Conservation (phyloP, 805 yeast species). For the Hanseniaspora jakobsenii region DNA sequence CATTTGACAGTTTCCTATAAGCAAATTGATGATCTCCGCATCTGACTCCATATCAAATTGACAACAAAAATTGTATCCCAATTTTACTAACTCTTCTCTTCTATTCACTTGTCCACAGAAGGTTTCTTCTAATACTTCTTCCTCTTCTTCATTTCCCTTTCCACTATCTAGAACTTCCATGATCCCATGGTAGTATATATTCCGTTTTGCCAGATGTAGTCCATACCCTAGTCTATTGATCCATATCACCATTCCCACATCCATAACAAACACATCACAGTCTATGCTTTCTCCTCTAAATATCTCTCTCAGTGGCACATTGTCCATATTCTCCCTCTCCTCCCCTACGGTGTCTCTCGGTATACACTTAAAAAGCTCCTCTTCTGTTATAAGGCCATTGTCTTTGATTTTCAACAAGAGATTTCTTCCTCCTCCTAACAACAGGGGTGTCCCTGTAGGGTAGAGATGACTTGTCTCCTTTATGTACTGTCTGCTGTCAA, state of each 20-base stretch:
- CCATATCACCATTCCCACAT: constrained; percentile 32
- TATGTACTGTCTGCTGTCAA: no score
- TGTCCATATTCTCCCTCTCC: no score
- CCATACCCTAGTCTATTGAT: constrained; percentile 29
- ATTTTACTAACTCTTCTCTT: no score
- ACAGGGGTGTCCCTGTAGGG: constrained; percentile 24
- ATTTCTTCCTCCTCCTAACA: constrained; percentile 35
- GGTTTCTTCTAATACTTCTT: no score
- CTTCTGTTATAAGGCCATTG: constrained; percentile 10
- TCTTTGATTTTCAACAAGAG: constrained; percentile 21
- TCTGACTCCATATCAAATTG: not conserved
- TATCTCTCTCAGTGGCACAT: not conserved
- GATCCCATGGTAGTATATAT: constrained; percentile 27
- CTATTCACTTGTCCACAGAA: no score
- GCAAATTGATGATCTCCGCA: constrained; percentile 2
- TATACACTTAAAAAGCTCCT: not conserved
- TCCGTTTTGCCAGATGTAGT: constrained; percentile 29
- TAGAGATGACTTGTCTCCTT: no score
- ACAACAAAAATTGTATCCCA: constrained; percentile 9
- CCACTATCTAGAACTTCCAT: constrained; percentile 15
- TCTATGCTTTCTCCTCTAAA: not conserved
- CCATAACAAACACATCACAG: constrained; percentile 31
- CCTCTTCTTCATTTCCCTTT: no score
- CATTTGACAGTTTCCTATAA: constrained; percentile 3
- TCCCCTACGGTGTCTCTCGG: constrained; percentile 2